A percentile compares a stretch with the other conserved stretches of the same genome.
Evolutionary conservation across 805 yeast species (phyloP).

Genomic region (Dipodascus geniculatus): DNA sequence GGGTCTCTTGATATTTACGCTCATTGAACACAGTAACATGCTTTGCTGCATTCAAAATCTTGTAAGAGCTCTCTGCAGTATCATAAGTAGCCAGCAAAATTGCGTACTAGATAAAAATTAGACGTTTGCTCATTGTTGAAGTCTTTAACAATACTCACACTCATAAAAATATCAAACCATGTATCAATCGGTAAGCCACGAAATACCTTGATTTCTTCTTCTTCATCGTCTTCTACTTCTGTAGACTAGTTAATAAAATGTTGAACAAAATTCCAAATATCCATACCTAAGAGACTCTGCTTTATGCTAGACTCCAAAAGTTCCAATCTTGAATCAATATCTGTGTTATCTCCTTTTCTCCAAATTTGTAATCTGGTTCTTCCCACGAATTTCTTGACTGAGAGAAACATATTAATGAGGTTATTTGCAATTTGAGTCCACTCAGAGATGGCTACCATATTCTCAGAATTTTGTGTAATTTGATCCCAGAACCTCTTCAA

Average conservation of each 20-base stretch:
- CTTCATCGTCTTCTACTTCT: conserved; percentile 28
- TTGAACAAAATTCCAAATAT: conserved; percentile 15
- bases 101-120: conserved; percentile 40
- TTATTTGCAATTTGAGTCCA: conserved; percentile 84
- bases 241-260: conserved; percentile 11
- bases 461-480: conserved; percentile 31
- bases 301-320: not conserved
- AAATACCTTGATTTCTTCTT: conserved; percentile 34
- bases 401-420: conserved; percentile 69
- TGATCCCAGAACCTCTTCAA: conserved; percentile 41
- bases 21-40: conserved; percentile 61
- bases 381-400: conserved; percentile 68
- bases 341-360: conserved; percentile 46
- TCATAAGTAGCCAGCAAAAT: conserved; percentile 52
- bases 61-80: conserved; percentile 48
- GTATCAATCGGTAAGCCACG: conserved; percentile 65
- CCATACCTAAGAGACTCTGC: not conserved
- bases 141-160: not conserved
- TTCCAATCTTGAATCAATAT: conserved; percentile 47
- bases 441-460: conserved; percentile 50
- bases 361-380: conserved; percentile 60
- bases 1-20: conserved; percentile 39
- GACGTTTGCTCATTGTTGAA: not conserved
- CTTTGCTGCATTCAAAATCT: conserved; percentile 61
- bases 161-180: conserved; percentile 79